Evolutionary conservation across 179 eudicot species (phyloP), one percentile per base, ranked within the genome.

Genomic region (Vitellaria paradoxa): DNA sequence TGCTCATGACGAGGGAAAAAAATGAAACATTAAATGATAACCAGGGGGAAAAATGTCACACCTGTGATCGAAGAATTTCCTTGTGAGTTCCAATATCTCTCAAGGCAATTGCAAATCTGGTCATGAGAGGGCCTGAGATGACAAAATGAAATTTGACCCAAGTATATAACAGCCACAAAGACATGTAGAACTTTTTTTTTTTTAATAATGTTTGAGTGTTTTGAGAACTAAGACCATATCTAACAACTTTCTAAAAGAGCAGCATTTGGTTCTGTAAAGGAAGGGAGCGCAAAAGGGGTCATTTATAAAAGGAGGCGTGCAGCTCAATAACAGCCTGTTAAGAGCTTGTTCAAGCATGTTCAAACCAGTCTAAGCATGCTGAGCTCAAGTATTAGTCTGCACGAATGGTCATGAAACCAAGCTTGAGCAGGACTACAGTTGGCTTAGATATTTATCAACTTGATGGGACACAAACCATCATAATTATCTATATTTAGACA

Each of bases 41-140:
- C 37, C 37, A 30, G 37, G 37, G 37, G 37, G 37, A 30, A 30
- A 30, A 30, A 30, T 30, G 37, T 30, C 37, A 30, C 57, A 93
- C 98, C 94, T 94, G 88, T 57, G 96, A 85, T 65, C 94, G 96
- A 73, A 94, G 93, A 83, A 90, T 86, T 85, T 94, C 98, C 86
- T 89, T 91, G 97, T 91, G 91, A 26, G 93, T 91, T 79, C 89
- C 97, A 77, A 92, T 87, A 81, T 92, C 98, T 81, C 94, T 87
- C 80, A 94, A 79, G 76, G 91, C 91, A 85, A 87, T 84, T 37
- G 92, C 89, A 84, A 92, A 91, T 75, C 90, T 91, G 64, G 91
- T 84, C 97, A 94, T 92, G 77, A 88, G 87, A 69, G 98, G 96
- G 52, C 98, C 98, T 94, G 84, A 70, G 62, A 72, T 59, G 45